A percentile compares a stretch with the other conserved stretches of the same genome.
phyloP scores from a whole-genome alignment of 108 stramenopile genomes.

The Licmophora abbreviata region DNA sequence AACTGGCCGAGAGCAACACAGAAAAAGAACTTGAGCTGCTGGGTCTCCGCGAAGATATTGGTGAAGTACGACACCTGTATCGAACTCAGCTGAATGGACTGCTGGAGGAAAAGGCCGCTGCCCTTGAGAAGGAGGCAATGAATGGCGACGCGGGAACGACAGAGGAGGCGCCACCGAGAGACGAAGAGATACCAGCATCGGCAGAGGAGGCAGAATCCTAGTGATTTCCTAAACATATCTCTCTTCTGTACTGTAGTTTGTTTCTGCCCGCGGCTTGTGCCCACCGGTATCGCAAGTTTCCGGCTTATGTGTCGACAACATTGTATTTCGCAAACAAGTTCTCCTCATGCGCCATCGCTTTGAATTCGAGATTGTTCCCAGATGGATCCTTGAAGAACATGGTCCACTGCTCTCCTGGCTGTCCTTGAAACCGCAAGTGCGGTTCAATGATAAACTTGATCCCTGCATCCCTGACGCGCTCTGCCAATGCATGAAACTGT shows the following conservation, averaged over 20 bases:
- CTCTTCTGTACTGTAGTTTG: not conserved
- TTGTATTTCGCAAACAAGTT: conserved; percentile 97
- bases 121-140: not conserved
- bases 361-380: conserved; percentile 98
- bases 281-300: not conserved
- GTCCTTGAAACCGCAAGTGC: conserved; percentile 86
- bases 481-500: conserved; percentile 80
- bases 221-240: conserved; percentile 1
- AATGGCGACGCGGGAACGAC: not conserved
- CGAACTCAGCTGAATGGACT: conserved; percentile 58
- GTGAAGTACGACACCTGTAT: conserved; percentile 61
- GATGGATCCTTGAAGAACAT: conserved; percentile 82
- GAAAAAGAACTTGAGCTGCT: conserved; percentile 62
- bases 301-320: conserved; percentile 43
- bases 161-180: not conserved
- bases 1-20: conserved; percentile 51
- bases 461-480: conserved; percentile 54
- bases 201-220: not conserved
- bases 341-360: conserved; percentile 91
- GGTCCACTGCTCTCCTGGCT: conserved; percentile 93
- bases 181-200: not conserved
- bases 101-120: conserved; percentile 60
- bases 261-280: not conserved
- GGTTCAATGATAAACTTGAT: conserved; percentile 92
- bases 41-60: conserved; percentile 64